These are phyloP conservation scores for Nakazawaea siamensis DNA, from an alignment of 805 yeast genomes.

Conservation along the genomic window DNA sequence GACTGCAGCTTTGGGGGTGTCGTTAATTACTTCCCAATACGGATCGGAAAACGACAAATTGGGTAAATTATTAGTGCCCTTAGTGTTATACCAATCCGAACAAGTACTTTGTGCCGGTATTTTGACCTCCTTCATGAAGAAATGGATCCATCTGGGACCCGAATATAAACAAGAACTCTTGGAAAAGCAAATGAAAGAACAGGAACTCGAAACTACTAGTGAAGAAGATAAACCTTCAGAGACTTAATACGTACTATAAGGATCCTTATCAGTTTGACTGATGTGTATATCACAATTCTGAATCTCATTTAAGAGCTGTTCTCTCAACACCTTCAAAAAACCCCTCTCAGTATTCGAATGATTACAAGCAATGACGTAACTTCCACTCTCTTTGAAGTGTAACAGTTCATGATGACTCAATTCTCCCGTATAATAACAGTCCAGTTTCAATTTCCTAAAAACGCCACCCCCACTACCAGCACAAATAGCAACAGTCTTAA, in stretches of 20 bases:
- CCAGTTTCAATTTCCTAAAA: slow-evolving; percentile 53
- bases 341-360: slow-evolving; percentile 94
- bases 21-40: slow-evolving; percentile 66
- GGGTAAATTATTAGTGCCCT: slow-evolving; percentile 70
- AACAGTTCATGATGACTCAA: slow-evolving; percentile 89
- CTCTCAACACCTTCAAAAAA: slow-evolving; percentile 47
- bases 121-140: slow-evolving; percentile 54
- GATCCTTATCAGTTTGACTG: slow-evolving; percentile 58
- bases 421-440: slow-evolving; percentile 85
- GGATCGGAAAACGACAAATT: slow-evolving; percentile 52
- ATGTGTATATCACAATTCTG: slow-evolving; percentile 33
- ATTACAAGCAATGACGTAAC: slow-evolving; percentile 68
- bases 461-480: slow-evolving; percentile 93
- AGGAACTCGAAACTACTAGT: background rate
- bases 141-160: slow-evolving; percentile 47
- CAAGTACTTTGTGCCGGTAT: slow-evolving; percentile 80
- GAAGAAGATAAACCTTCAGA: background rate
- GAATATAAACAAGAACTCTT: slow-evolving; percentile 11
- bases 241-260: slow-evolving; percentile 25
- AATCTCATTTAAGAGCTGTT: slow-evolving; percentile 39
- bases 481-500: slow-evolving; percentile 70
- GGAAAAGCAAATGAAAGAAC: slow-evolving; percentile 10
- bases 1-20: slow-evolving; percentile 88
- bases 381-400: slow-evolving; percentile 60
- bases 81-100: slow-evolving; percentile 80